Percentiles rank a stretch among this genome's conserved stretches.
Evolutionary conservation across 208 protist species (phyloP).

Genomic region (Paratrypanosoma confusum): DNA sequence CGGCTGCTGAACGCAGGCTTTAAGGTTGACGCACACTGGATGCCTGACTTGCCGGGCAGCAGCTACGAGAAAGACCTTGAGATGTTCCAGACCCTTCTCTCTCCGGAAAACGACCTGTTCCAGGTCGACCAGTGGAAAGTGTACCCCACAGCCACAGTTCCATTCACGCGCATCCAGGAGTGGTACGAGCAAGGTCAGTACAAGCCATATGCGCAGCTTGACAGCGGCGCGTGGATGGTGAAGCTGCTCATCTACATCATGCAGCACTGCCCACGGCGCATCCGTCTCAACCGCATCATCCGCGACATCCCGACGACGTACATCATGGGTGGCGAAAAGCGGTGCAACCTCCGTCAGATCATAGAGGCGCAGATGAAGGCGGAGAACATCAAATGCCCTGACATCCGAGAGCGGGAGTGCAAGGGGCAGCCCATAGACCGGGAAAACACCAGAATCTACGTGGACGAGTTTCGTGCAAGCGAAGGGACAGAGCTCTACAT

Average conservation of each 20-base stretch:
- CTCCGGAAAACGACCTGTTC: slow-evolving; percentile 86
- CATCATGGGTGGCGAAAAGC: slow-evolving; percentile 95
- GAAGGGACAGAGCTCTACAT: slow-evolving; percentile 76
- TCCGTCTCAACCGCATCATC: slow-evolving; percentile 97
- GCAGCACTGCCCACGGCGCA: slow-evolving; percentile 94
- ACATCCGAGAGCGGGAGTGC: slow-evolving; percentile 93
- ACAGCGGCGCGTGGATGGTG: slow-evolving; percentile 73
- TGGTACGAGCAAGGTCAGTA: slow-evolving; percentile 94
- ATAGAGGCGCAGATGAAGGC: slow-evolving; percentile 92
- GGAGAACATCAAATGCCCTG: slow-evolving; percentile 82
- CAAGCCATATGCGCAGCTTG: slow-evolving; percentile 90
- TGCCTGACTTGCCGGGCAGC: slow-evolving; percentile 98
- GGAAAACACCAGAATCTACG: slow-evolving; percentile 47
- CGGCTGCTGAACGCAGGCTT: slow-evolving; percentile 95
- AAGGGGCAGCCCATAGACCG: slow-evolving; percentile 63
- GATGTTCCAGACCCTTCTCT: slow-evolving; percentile 86
- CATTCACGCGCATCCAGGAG: slow-evolving; percentile 97
- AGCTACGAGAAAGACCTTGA: slow-evolving; percentile 92
- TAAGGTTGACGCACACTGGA: slow-evolving; percentile 99
- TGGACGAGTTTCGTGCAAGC: slow-evolving; percentile 70
- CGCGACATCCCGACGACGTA: slow-evolving; percentile 98
- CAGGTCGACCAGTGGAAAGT: slow-evolving; percentile 99
- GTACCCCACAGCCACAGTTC: slow-evolving; percentile 98
- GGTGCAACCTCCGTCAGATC: slow-evolving; percentile 97
- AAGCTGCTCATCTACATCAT: slow-evolving; percentile 95